These are phyloP conservation scores for Closterium sp. DNA, from an alignment of 139 green algal genomes.

Conservation along the genomic window DNA sequence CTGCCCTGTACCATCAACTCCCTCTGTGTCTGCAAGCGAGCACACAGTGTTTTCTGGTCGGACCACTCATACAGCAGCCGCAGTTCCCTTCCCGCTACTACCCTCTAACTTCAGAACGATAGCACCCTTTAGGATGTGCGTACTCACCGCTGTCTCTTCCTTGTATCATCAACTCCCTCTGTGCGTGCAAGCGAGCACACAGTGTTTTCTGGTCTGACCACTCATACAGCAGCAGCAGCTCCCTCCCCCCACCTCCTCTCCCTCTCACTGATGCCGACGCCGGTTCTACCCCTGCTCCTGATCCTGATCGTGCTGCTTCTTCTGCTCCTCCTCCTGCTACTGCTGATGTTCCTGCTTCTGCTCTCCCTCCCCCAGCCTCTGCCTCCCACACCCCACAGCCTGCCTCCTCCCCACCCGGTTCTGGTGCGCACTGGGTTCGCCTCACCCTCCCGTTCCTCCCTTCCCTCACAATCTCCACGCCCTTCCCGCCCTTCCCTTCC, in stretches of 20 bases:
- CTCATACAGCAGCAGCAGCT: background rate
- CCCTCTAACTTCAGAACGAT: no score
- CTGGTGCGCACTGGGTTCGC: background rate
- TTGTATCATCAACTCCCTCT: background rate
- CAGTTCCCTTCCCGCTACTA: no score
- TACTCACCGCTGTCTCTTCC: background rate
- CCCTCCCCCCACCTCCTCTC: background rate
- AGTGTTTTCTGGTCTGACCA: background rate
- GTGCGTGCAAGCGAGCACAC: background rate
- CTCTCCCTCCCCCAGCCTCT: background rate
- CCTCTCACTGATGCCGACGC: background rate
- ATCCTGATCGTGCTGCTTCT: no score
- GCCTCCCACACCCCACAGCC: background rate
- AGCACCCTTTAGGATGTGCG: background rate
- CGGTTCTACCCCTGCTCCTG: background rate
- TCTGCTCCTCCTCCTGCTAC: background rate
- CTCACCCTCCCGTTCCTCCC: background rate
- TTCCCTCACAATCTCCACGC: background rate
- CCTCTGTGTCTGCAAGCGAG: background rate
- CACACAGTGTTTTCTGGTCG: background rate
- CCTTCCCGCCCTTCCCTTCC: background rate
- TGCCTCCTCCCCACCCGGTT: background rate
- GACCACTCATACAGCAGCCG: no score
- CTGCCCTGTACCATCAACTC: background rate
- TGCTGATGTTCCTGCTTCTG: background rate